Evolutionary conservation across 2,329 filamentous ascomycete genomes (phyloP), one percentile per base, ranked within the genome.

Genomic region (Colletotrichum sidae): DNA sequence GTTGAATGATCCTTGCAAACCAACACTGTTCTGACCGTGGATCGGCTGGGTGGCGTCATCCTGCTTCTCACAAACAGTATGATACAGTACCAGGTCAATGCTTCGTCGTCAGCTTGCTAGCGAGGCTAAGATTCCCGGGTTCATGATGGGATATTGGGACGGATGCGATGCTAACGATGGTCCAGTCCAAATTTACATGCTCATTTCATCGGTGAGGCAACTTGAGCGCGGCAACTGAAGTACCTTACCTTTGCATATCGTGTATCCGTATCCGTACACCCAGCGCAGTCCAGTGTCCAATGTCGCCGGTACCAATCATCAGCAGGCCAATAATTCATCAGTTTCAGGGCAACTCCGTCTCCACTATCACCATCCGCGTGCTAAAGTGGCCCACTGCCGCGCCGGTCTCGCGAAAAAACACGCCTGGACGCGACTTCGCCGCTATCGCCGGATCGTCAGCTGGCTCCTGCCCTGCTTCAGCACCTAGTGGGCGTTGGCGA

Each of bases 331-430:
- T 57, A 17, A 17, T 17, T 17, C 17, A 55, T 60, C 45, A 67
- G 55, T 67, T 65, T 65, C 51, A 62, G 62, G 46, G 57, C 41
- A 42, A 25, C 15, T 10, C 37, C 15, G 39, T 47, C 51, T 53
- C 62, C 50, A 39, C 25, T 8, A 3, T 10, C 35, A 33, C 17
- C 9, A 33, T 44, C 39, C 34, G 53, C 52, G 47, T 56, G 52
- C 15, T 55, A 55, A 47, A 52, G 51, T 52, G 51, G 51, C 41
- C 17, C 34, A 51, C 50, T 9, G 33, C 50, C 45, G 54, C 64
- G 45, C 35, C 35, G 41, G 13, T 38, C 51, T 55, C 65, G 57
- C 65, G 65, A 67, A 67, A 67, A 67, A 65, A 65, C 61, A 58
- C 65, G 61, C 37, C 49, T 33, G 15, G 52, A 67, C 61, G 65